These are phyloP conservation scores for Geotrichum fermentans DNA, from an alignment of 1,139 yeast genomes.

Conservation along the genomic window DNA sequence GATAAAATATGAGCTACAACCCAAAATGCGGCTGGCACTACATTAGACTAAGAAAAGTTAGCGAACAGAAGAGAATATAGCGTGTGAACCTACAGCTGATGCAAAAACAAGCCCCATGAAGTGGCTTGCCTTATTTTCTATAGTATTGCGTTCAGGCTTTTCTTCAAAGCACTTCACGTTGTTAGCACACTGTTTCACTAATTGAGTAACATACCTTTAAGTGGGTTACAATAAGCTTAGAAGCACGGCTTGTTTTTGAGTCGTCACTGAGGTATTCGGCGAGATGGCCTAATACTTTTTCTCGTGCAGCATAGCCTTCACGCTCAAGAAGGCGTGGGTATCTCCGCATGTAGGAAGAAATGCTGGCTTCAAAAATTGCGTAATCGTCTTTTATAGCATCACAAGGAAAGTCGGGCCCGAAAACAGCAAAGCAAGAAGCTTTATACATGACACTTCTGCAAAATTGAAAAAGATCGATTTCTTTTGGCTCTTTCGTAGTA, in stretches of 20 bases:
- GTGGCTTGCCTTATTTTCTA: constrained; percentile 13
- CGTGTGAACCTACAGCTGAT: constrained; percentile 12
- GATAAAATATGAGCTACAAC: constrained; percentile 18
- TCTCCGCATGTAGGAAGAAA: constrained; percentile 14
- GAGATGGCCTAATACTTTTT: constrained; percentile 7
- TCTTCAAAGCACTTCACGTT: constrained; percentile 2
- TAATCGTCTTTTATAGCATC: constrained; percentile 13
- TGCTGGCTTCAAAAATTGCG: constrained; percentile 11
- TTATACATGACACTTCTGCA: constrained; percentile 12
- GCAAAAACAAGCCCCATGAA: constrained; percentile 19
- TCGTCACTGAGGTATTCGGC: constrained; percentile 9
- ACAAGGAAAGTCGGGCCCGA: constrained; percentile 18
- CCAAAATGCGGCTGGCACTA: constrained; percentile 24
- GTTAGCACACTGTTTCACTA: background rate
- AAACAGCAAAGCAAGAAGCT: constrained; percentile 19
- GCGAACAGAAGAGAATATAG: background rate
- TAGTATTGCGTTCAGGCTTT: background rate
- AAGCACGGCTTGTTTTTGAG: constrained; percentile 1
- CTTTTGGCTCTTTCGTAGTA: background rate
- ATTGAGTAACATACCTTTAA: constrained; percentile 6
- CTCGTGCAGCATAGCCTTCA: constrained; percentile 17
- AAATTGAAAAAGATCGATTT: constrained; percentile 12
- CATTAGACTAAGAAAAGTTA: constrained; percentile 13
- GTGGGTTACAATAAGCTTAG: constrained; percentile 12
- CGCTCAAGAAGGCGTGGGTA: constrained; percentile 14